Evolutionary conservation across 1,139 yeast genomes (phyloP).

Genomic region (Yamadazyma sp.): DNA sequence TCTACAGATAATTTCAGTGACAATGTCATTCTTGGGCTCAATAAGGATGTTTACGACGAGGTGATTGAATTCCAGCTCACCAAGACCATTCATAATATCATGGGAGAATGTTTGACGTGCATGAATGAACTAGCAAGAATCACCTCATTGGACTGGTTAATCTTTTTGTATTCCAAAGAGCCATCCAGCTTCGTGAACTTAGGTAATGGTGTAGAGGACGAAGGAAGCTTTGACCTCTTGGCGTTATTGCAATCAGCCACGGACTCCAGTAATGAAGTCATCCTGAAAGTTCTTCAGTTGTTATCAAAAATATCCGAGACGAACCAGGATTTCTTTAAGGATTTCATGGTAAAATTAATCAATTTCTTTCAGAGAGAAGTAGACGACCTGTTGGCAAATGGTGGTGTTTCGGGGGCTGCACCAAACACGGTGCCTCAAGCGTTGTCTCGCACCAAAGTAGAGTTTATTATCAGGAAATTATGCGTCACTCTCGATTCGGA

Average conservation of each 20-base stretch:
- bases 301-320: slow-evolving; percentile 81
- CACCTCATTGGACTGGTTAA: slow-evolving; percentile 89
- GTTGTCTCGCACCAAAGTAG: slow-evolving; percentile 68
- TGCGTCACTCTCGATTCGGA: slow-evolving; percentile 83
- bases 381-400: slow-evolving; percentile 16
- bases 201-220: slow-evolving; percentile 14
- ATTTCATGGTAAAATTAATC: slow-evolving; percentile 72
- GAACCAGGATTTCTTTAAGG: slow-evolving; percentile 74
- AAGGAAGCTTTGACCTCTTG: slow-evolving; percentile 62
- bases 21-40: slow-evolving; percentile 31
- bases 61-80: slow-evolving; percentile 41
- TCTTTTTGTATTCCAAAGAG: slow-evolving; percentile 74
- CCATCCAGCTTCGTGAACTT: slow-evolving; percentile 58
- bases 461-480: slow-evolving; percentile 79
- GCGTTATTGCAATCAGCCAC: slow-evolving; percentile 78
- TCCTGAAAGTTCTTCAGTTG: slow-evolving; percentile 72
- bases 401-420: slow-evolving; percentile 21
- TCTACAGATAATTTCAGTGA: slow-evolving; percentile 14
- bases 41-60: slow-evolving; percentile 40
- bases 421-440: slow-evolving; percentile 6
- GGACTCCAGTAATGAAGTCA: slow-evolving; percentile 84
- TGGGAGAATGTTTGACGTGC: slow-evolving; percentile 37
- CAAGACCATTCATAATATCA: slow-evolving; percentile 33
- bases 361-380: slow-evolving; percentile 57
- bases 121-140: slow-evolving; percentile 75